phyloP scores from a whole-genome alignment of 1,284 basidiomycete genomes.

The Tremellales sp. region DNA sequence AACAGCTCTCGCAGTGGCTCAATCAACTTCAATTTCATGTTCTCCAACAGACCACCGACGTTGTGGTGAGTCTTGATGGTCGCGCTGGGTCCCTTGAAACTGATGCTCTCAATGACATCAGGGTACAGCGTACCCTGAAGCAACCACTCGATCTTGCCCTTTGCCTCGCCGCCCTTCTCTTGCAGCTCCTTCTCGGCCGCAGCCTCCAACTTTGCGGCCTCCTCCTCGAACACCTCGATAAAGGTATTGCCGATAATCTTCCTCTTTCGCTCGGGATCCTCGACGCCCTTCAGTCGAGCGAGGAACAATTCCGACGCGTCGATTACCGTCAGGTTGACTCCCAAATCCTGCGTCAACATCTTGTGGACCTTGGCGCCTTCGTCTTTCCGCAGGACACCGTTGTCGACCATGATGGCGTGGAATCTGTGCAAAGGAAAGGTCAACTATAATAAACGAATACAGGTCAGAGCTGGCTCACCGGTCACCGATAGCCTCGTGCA shows the following conservation, averaged over 20 bases:
- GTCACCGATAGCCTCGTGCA: conserved; percentile 99
- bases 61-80: conserved; percentile 99
- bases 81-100: conserved; percentile 98
- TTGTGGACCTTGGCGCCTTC: conserved; percentile 91
- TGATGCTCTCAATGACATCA: conserved; percentile 98
- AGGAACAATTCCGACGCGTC: conserved; percentile 95
- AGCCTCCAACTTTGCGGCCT: conserved; percentile 86
- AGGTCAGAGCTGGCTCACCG: conserved; percentile 54
- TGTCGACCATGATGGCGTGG: conserved; percentile 99
- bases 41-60: conserved; percentile 89
- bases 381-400: conserved; percentile 89
- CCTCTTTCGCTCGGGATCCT: conserved; percentile 95
- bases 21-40: conserved; percentile 99
- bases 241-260: conserved; percentile 99
- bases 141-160: conserved; percentile 94
- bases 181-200: conserved; percentile 67
- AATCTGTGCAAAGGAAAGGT: conserved; percentile 57
- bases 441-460: background rate
- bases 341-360: conserved; percentile 90
- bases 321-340: conserved; percentile 93
- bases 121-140: conserved; percentile 99
- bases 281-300: conserved; percentile 77
- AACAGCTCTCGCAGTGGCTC: conserved; percentile 97
- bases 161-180: conserved; percentile 62
- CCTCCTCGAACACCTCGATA: conserved; percentile 93